Percentiles rank a stretch among this genome's conserved stretches.
phyloP scores from a whole-genome alignment of 2,329 filamentous ascomycete genomes.

The Monilinia fructicola region DNA sequence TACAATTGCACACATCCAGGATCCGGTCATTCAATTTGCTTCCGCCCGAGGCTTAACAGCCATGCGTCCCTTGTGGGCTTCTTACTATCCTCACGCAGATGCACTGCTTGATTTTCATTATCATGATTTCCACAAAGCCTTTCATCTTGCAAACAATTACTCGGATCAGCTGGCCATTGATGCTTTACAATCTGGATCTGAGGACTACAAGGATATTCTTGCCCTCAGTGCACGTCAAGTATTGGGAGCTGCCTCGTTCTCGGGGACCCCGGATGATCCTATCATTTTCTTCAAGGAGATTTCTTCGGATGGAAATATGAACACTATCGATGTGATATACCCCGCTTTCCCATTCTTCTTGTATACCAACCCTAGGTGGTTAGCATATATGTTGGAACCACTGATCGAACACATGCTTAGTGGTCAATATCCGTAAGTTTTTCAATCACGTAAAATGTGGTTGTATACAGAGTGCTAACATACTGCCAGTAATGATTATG shows the following conservation, averaged over 20 bases:
- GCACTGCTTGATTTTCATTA: conserved; percentile 76
- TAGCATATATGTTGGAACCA: conserved; percentile 76
- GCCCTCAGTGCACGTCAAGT: conserved; percentile 77
- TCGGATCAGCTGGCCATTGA: conserved; percentile 68
- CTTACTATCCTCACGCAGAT: conserved; percentile 64
- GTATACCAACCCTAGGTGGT: conserved; percentile 79
- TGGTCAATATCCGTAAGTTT: conserved; percentile 67
- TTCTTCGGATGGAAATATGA: conserved; percentile 79
- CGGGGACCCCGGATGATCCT: conserved; percentile 68
- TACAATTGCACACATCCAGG: conserved; percentile 73
- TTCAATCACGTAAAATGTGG: background rate
- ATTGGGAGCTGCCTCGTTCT: conserved; percentile 74
- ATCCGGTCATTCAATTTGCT: conserved; percentile 77
- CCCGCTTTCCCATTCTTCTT: conserved; percentile 83
- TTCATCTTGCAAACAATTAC: conserved; percentile 67
- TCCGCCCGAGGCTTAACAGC: conserved; percentile 71
- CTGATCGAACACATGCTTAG: conserved; percentile 79
- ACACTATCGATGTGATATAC: conserved; percentile 87
- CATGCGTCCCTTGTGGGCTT: conserved; percentile 79
- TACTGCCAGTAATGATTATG: conserved; percentile 61
- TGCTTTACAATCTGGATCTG: conserved; percentile 70
- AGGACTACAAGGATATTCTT: conserved; percentile 74
- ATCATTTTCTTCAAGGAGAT: conserved; percentile 84
- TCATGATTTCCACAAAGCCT: conserved; percentile 66
- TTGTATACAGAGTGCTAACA: background rate